Base-by-base conservation (phyloP, 2,329 filamentous ascomycete species). In the Fusarium sp. region DNA sequence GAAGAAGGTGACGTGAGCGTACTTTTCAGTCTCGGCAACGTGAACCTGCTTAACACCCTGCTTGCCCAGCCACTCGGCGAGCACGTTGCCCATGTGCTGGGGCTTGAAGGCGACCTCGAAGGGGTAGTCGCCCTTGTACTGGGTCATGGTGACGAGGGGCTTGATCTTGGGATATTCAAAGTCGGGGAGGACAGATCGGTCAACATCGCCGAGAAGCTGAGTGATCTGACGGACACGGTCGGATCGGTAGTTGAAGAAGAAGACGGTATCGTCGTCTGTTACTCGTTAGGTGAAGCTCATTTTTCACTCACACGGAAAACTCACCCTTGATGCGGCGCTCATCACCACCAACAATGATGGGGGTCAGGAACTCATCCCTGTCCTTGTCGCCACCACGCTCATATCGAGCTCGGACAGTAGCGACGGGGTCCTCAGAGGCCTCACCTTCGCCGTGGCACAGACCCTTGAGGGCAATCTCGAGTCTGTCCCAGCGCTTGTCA, bases 221-320 rank as follows among this genome's bases (percentile, higher is more conserved):
- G 95, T 97, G 83, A 99, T 93, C 85, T 99, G 97, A 79, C 97
- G 94, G 63, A 96, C 96, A 83, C 97, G 95, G 84, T 99, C 97
- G 67, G 97, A 98, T 81, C 97, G 95, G 90, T 99, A 99, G 92
- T 99, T 99, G 94, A 99, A 99, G 91, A 98, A 98, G 91, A 98
- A 98, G 80, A 98, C 90, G 64, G 95, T 96, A 82, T 99, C 97
- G 77, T 93, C 89, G 81, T 98, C 95, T 95, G n/a, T 10, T 18
- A 16, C 1, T 52, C 39, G 56, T 76, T 63, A 76, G 68, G 37
- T 14, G 20, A 14, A 18, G 33, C 20, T 9, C n/a, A n/a, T 52
- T 18, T 24, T 16, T 27, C 14, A n/a, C 11, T 50, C n/a, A 3
- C 24, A 37, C n/a, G 10, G 0, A 24, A 18, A 6, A 76, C 86